Evolutionary conservation across 2,329 filamentous ascomycete genomes (phyloP).

Genomic region (Colletotrichum somersetense): DNA sequence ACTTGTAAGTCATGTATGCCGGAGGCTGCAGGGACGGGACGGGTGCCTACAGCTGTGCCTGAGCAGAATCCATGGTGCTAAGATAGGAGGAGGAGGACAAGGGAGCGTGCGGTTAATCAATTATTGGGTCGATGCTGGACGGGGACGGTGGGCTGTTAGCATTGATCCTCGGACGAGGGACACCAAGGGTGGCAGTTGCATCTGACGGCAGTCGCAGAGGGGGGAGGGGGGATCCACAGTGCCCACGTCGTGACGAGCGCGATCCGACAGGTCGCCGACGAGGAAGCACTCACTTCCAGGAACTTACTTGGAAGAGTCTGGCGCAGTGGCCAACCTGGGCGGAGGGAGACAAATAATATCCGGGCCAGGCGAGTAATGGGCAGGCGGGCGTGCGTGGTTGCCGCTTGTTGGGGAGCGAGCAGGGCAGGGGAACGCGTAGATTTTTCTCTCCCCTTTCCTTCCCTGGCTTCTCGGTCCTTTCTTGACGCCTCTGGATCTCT

Average conservation of each 20-base stretch:
- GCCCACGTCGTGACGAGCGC: constrained; percentile 51
- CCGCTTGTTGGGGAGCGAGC: constrained; percentile 12
- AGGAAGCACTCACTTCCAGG: constrained; percentile 48
- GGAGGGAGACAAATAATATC: constrained; percentile 47
- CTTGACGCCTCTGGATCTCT: constrained; percentile 7
- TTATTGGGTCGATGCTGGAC: constrained; percentile 53
- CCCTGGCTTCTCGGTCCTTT: constrained; percentile 20
- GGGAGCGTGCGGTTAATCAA: constrained; percentile 54
- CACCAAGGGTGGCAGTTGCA: constrained; percentile 47
- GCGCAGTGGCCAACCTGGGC: constrained; percentile 49
- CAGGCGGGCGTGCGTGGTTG: constrained; percentile 41
- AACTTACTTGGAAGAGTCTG: constrained; percentile 58
- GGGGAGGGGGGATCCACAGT: constrained; percentile 47
- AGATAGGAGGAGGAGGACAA: constrained; percentile 45
- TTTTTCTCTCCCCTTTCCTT: constrained; percentile 45
- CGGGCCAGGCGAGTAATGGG: constrained; percentile 46
- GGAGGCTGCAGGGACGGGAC: constrained; percentile 42
- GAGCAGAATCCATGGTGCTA: constrained; percentile 64
- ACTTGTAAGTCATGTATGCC: constrained; percentile 53
- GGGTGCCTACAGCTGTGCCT: constrained; percentile 65
- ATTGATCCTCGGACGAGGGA: constrained; percentile 50
- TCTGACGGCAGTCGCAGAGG: constrained; percentile 43
- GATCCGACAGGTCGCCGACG: constrained; percentile 51
- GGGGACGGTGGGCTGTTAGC: constrained; percentile 53
- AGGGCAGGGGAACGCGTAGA: constrained; percentile 53